Evolutionary conservation across 192 early-diverging fungal species (phyloP).

Genomic region (Podila epicladia): DNA sequence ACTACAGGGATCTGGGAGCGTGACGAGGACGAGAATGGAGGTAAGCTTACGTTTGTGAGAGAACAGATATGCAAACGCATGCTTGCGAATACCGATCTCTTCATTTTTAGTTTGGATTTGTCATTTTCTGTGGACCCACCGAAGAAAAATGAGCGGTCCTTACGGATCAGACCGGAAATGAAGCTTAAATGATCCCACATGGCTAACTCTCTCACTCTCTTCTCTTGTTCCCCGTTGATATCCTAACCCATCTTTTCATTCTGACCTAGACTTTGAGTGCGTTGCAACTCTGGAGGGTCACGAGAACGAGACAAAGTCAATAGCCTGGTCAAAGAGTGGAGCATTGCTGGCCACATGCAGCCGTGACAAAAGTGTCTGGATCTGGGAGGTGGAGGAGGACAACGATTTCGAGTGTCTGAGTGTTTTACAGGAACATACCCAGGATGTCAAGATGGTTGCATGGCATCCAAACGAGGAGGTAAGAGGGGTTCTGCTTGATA

Average conservation of each 20-base stretch:
- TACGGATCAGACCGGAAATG: constrained; percentile 24
- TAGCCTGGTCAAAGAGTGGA: constrained; percentile 87
- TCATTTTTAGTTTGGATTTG: not conserved
- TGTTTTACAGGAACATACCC: constrained; percentile 94
- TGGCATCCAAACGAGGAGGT: constrained; percentile 92
- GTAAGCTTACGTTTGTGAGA: not conserved
- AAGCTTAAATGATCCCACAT: not conserved
- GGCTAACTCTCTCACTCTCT: not conserved
- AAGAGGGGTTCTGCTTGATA: constrained; percentile 1
- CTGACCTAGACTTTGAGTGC: constrained; percentile 77
- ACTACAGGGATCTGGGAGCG: constrained; percentile 93
- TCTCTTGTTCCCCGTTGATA: not conserved
- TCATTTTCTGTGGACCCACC: not conserved
- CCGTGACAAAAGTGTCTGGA: constrained; percentile 98
- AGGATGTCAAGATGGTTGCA: constrained; percentile 94
- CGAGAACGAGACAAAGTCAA: constrained; percentile 97
- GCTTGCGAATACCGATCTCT: not conserved
- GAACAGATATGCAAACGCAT: not conserved
- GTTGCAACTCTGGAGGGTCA: constrained; percentile 96
- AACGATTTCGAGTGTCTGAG: constrained; percentile 96
- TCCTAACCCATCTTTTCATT: not conserved
- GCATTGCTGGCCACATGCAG: constrained; percentile 92
- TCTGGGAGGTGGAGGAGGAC: constrained; percentile 92
- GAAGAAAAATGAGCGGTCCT: too few species aligned
- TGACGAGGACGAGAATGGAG: constrained; percentile 59